Evolutionary conservation across 169 alveolate genomes (phyloP).

Genomic region (Cryptosporidium sp.): DNA sequence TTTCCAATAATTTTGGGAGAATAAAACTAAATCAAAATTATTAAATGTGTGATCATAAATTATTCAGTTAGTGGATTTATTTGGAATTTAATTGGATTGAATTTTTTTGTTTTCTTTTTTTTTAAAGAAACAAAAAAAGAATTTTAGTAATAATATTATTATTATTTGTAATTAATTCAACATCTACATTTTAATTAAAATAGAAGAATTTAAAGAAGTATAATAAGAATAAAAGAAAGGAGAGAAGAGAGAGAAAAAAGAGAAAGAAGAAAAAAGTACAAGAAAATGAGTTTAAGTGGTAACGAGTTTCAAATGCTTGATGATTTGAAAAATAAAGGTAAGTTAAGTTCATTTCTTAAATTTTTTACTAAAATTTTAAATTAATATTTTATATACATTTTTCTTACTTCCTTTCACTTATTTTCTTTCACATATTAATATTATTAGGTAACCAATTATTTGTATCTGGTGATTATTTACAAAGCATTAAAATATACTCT

Average conservation of each 20-base stretch:
- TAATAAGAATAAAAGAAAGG: too few species aligned
- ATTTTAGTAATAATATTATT: not conserved
- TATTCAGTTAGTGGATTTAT: not conserved
- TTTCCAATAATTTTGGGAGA: too few species aligned
- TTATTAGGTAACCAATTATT: slow-evolving; percentile 27
- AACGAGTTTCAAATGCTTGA: not conserved
- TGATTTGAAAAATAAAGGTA: not conserved
- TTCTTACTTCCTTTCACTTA: too few species aligned
- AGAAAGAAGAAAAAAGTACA: too few species aligned
- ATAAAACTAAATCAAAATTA: too few species aligned
- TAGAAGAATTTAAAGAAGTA: too few species aligned
- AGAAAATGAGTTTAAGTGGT: not conserved
- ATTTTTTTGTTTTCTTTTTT: not conserved
- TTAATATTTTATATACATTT: too few species aligned
- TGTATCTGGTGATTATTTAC: slow-evolving; percentile 14
- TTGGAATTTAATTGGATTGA: too few species aligned
- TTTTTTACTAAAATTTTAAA: too few species aligned
- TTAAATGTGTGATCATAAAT: not conserved
- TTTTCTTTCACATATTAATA: too few species aligned
- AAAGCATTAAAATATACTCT: slow-evolving; percentile 28
- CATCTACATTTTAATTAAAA: too few species aligned
- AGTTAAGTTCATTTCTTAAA: not conserved
- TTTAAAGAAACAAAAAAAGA: not conserved
- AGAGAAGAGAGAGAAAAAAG: not conserved
- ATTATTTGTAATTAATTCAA: not conserved